Base-by-base conservation (phyloP, 257 asterid genomes). In the Gardenia jasminoides region DNA sequence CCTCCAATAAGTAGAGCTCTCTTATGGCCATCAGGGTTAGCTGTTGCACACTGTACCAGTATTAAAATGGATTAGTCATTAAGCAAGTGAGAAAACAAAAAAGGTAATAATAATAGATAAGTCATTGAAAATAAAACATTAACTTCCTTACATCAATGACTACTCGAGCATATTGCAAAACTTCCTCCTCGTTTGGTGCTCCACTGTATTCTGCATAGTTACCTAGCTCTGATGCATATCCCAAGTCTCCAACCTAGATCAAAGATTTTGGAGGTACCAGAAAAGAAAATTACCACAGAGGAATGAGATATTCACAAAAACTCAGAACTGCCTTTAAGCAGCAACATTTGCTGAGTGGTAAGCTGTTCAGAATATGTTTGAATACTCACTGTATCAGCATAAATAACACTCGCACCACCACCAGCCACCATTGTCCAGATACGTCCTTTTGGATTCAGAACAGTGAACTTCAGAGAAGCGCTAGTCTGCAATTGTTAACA, bases 341-440 rank as follows among this genome's bases (percentile, higher is more conserved):
- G 64, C 36, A 61, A 61, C n/a, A 71, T 46, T 16, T 56, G 43
- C 54, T 71, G 72, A 58, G 68, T 44, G 19, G 6, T 26, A 66
- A 54, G 31, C n/a, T 70, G 28, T 44, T 59, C 46, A 79, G 76
- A 48, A 76, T 11, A 67, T 62, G 47, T 62, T 13, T 30, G 81
- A 75, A 66, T 26, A 82, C 98, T 92, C 79, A 91, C 98, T 13
- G 98, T 94, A 87, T 94, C 97, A 16, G 98, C 98, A 85, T 91
- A 94, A 69, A 94, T 94, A 26, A 94, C 98, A 85, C 98, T 94
- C 68, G 98, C 97, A 80, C 98, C 98, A 65, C 98, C 98, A 75
- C 98, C 97, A 80, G 98, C 98, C 50, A 94, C 98, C 98, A 92
- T 94, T 75, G 98, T 94, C 98, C 98, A 94, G 78, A 94, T 94